Evolutionary conservation across 768 basidiomycete species (phyloP).

Genomic region (Brasilioporus rufonigricans): DNA sequence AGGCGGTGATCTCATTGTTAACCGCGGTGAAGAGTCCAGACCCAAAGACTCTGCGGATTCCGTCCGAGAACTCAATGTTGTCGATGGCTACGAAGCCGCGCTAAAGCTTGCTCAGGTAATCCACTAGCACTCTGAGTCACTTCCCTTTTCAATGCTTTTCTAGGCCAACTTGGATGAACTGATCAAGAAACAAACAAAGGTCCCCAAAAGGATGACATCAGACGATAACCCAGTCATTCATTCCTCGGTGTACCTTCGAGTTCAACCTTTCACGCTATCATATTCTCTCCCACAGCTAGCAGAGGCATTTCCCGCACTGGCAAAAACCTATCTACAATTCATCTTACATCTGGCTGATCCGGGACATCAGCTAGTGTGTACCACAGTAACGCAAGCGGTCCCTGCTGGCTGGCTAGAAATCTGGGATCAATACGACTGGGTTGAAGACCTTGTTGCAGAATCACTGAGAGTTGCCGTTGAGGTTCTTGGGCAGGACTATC

Average conservation of each 20-base stretch:
- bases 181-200: constrained; percentile 57
- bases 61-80: constrained; percentile 71
- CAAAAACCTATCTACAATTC: constrained; percentile 53
- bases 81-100: constrained; percentile 83
- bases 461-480: constrained; percentile 81
- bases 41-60: constrained; percentile 53
- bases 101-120: constrained; percentile 80
- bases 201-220: constrained; percentile 28
- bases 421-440: constrained; percentile 94
- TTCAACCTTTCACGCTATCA: constrained; percentile 79
- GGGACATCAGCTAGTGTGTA: constrained; percentile 69
- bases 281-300: constrained; percentile 41
- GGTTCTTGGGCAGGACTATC: constrained; percentile 89
- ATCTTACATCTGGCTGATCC: constrained; percentile 72
- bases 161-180: constrained; percentile 80
- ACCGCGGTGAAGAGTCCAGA: constrained; percentile 73
- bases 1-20: constrained; percentile 87
- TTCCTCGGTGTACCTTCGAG: constrained; percentile 88
- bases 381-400: constrained; percentile 79
- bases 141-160: constrained; percentile 3
- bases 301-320: constrained; percentile 21
- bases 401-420: constrained; percentile 84
- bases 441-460: constrained; percentile 92
- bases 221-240: constrained; percentile 68
- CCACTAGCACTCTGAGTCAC: background rate